Percentiles rank a stretch among this genome's conserved stretches.
Evolutionary conservation across 2,329 filamentous ascomycete genomes (phyloP).

Genomic region (Dryadomyces quercus-mongolicae): DNA sequence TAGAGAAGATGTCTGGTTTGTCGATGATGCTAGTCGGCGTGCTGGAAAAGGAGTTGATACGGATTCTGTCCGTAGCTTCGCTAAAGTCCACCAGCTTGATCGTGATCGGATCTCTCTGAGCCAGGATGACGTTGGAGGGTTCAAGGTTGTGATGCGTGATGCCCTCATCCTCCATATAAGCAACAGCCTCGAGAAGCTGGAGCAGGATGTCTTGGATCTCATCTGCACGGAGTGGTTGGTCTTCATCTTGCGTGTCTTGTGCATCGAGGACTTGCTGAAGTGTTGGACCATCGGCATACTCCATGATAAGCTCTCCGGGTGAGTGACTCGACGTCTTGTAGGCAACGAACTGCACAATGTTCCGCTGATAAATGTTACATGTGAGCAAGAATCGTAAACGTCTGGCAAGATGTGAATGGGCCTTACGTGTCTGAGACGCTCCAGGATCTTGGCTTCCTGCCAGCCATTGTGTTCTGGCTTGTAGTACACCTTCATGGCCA

Average conservation of each 20-base stretch:
- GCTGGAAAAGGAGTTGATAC: background rate
- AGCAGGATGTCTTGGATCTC: slow-evolving; percentile 1
- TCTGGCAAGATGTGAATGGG: background rate
- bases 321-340: background rate
- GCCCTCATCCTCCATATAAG: slow-evolving; percentile 2
- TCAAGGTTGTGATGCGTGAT: slow-evolving; percentile 8
- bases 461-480: background rate
- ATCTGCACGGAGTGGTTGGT: background rate
- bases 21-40: background rate
- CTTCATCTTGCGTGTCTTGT: too few relatives aligned
- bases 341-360: slow-evolving; percentile 4
- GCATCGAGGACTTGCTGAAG: background rate
- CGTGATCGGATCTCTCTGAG: background rate
- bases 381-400: background rate
- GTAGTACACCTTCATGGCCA: slow-evolving; percentile 6
- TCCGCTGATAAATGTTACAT: background rate
- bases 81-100: slow-evolving; percentile 7
- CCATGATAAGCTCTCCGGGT: slow-evolving; percentile 5
- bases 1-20: background rate
- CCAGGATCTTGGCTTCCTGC: background rate
- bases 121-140: slow-evolving; percentile 9
- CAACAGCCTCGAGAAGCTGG: slow-evolving; percentile 5
- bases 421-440: slow-evolving; percentile 1
- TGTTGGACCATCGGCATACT: slow-evolving; percentile 2
- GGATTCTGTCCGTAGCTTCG: background rate